phyloP scores from a whole-genome alignment of 208 protist species.

The Plasmodiophora brassicae region DNA sequence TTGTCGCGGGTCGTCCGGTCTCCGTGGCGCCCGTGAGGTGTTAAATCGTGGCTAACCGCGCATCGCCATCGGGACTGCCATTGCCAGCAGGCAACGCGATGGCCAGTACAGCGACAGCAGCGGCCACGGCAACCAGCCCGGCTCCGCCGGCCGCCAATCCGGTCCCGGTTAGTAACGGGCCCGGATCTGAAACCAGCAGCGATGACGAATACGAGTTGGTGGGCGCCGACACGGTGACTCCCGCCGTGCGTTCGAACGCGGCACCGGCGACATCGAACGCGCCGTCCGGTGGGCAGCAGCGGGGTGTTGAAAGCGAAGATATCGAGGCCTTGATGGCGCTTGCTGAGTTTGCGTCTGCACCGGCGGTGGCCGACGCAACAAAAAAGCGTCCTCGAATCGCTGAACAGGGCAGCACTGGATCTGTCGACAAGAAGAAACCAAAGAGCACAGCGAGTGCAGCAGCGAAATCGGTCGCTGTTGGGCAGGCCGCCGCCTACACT shows the following conservation, averaged over 20 bases:
- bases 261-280: neutral
- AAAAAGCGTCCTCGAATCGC: too few species aligned
- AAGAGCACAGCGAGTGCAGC: too few species aligned
- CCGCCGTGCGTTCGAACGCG: neutral
- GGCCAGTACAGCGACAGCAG: too few species aligned
- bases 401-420: neutral
- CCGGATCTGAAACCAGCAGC: conserved; percentile 17
- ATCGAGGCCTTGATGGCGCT: conserved; percentile 13
- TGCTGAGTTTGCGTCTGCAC: conserved; percentile 15
- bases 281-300: neutral
- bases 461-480: neutral
- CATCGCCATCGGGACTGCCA: too few species aligned
- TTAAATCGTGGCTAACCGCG: too few species aligned
- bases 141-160: too few species aligned
- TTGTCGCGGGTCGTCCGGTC: too few species aligned
- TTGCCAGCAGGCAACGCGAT: too few species aligned
- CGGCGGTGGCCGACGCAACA: neutral
- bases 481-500: neutral
- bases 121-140: too few species aligned
- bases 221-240: neutral
- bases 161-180: too few species aligned
- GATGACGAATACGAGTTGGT: conserved; percentile 21
- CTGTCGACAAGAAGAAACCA: neutral
- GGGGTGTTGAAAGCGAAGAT: neutral
- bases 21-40: too few species aligned